phyloP scores from a whole-genome alignment of 176 grass and related monocot genomes.

The Carex parvula region DNA sequence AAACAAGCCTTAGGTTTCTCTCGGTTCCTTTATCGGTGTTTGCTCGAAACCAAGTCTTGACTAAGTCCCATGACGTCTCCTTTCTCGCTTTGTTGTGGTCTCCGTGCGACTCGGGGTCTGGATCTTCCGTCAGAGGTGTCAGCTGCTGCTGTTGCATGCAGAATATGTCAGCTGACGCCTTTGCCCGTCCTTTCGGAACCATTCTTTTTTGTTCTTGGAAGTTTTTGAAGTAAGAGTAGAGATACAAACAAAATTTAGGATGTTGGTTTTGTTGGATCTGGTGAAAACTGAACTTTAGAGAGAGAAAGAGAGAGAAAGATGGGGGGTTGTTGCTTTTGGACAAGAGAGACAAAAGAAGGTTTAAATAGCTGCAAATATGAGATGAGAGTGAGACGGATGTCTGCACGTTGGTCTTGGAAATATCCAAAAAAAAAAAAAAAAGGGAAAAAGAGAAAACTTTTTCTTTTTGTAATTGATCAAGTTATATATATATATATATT shows the following conservation, averaged over 20 bases:
- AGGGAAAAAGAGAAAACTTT: too few species aligned
- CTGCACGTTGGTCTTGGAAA: constrained; percentile 1
- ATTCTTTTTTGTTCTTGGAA: constrained; percentile 3
- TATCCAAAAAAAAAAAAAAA: too few species aligned
- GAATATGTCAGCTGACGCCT: constrained; percentile 21
- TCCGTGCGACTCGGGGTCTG: constrained; percentile 31
- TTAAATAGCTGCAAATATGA: constrained; percentile 25
- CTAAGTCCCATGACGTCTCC: constrained; percentile 29
- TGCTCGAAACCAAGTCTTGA: constrained; percentile 34
- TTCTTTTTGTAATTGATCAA: too few species aligned
- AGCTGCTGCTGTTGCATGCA: constrained; percentile 18
- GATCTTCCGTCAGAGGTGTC: constrained; percentile 33
- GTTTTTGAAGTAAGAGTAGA: constrained; percentile 1
- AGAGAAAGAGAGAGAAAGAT: constrained; percentile 8
- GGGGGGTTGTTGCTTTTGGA: neutral
- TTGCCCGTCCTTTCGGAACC: constrained; percentile 25
- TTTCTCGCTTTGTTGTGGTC: constrained; percentile 23
- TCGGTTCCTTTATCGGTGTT: constrained; percentile 22
- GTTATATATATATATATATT: too few species aligned
- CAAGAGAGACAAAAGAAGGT: constrained; percentile 33
- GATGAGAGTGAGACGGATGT: neutral
- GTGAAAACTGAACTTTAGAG: constrained; percentile 22
- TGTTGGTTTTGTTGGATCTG: constrained; percentile 30
- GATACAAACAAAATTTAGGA: constrained; percentile 16
- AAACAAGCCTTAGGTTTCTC: constrained; percentile 33